Conservation (phyloP, 441 rosid species). For the Gossypium armourianum region DNA sequence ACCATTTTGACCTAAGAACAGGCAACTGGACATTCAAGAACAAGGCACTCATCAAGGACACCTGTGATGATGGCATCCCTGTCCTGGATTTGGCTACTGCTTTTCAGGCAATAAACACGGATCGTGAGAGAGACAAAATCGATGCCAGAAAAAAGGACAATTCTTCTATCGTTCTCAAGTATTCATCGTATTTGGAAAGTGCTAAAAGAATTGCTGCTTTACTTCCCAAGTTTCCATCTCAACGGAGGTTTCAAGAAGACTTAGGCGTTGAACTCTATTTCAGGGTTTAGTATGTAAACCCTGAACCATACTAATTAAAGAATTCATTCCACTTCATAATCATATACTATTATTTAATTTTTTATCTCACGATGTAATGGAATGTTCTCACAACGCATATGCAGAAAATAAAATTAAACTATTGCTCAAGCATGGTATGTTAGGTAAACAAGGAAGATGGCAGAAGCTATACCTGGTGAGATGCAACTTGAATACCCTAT, state of each 20-base stretch:
- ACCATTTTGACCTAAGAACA: conserved; percentile 28
- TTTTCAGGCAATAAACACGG: conserved; percentile 1
- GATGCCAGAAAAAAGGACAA: background rate
- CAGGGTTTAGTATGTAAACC: conserved; percentile 20
- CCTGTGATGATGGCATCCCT: background rate
- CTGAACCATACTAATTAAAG: background rate
- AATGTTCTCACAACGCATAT: background rate
- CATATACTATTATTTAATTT: background rate
- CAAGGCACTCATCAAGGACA: conserved; percentile 9
- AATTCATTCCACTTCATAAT: background rate
- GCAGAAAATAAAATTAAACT: background rate
- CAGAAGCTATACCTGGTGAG: background rate
- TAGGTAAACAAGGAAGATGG: background rate
- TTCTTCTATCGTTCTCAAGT: background rate
- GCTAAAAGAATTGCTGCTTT: conserved; percentile 23
- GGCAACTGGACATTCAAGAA: conserved; percentile 35
- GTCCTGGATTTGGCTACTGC: conserved; percentile 7
- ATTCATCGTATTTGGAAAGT: conserved; percentile 25
- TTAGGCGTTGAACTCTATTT: conserved; percentile 29
- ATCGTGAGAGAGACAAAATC: background rate
- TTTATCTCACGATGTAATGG: background rate
- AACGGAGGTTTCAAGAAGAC: conserved; percentile 18
- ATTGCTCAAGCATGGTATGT: background rate
- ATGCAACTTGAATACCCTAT: background rate
- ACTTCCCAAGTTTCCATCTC: conserved; percentile 33